Conservation (phyloP, 2,329 filamentous ascomycete genomes). For the Pyricularia sp. region DNA sequence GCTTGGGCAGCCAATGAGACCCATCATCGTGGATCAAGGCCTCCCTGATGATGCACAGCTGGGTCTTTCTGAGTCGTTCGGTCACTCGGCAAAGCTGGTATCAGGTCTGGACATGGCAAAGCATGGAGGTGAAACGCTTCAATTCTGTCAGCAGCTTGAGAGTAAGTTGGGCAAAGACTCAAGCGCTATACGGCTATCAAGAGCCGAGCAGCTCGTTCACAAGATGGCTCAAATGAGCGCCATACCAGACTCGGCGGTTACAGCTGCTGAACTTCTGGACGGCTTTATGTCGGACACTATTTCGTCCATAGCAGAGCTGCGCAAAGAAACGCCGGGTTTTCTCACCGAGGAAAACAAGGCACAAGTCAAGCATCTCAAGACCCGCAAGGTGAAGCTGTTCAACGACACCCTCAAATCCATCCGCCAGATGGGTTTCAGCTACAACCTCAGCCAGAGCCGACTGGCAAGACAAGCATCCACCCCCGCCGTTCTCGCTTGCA, state of each 20-base stretch:
- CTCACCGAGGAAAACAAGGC: slow-evolving; percentile 80
- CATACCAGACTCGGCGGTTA: slow-evolving; percentile 35
- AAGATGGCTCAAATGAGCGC: slow-evolving; percentile 39
- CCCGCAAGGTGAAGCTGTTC: slow-evolving; percentile 77
- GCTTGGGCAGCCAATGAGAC: slow-evolving; percentile 61
- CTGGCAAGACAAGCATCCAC: slow-evolving; percentile 62
- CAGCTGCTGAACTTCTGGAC: slow-evolving; percentile 47
- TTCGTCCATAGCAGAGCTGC: slow-evolving; percentile 57
- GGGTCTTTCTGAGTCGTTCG: neutral
- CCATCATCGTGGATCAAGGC: slow-evolving; percentile 42
- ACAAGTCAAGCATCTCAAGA: slow-evolving; percentile 76
- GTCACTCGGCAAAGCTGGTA: neutral
- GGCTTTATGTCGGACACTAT: slow-evolving; percentile 57
- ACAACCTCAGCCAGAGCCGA: slow-evolving; percentile 63
- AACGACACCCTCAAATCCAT: slow-evolving; percentile 75
- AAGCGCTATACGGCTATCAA: slow-evolving; percentile 52
- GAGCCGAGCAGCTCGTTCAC: slow-evolving; percentile 54
- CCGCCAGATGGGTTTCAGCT: slow-evolving; percentile 78
- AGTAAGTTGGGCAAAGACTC: slow-evolving; percentile 22
- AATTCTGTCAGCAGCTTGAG: slow-evolving; percentile 20
- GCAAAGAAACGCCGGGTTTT: slow-evolving; percentile 68
- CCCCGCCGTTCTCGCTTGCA: slow-evolving; percentile 49
- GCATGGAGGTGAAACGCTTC: slow-evolving; percentile 20
- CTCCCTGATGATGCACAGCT: slow-evolving; percentile 36
- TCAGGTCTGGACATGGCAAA: slow-evolving; percentile 6